Percentiles rank a stretch among this genome's conserved stretches.
These are phyloP conservation scores for Acacia pycnantha DNA, from an alignment of 331 rosid genomes.

Conservation along the genomic window DNA sequence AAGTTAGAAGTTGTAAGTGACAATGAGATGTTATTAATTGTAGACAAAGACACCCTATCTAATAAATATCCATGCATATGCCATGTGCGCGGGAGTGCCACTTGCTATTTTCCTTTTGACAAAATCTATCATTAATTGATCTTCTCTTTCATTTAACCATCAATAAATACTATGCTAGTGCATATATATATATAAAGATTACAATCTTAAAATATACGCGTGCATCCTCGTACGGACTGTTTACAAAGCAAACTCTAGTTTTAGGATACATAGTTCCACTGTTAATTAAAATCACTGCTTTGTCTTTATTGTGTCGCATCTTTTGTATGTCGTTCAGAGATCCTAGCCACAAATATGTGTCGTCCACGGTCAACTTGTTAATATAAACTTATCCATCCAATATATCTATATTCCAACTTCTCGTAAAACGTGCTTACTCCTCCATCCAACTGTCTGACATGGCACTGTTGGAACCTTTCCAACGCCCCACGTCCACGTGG, in stretches of 20 bases:
- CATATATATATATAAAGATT: not conserved
- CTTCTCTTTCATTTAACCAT: not conserved
- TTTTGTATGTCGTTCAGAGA: not conserved
- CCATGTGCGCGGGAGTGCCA: not conserved
- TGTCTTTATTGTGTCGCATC: not conserved
- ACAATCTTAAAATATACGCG: not conserved
- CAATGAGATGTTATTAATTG: not conserved
- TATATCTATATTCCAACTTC: not conserved
- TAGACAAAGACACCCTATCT: constrained; percentile 7
- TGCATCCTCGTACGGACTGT: not conserved
- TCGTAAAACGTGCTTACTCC: not conserved
- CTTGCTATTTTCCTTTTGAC: not conserved
- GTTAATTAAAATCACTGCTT: not conserved
- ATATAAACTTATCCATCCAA: constrained; percentile 5
- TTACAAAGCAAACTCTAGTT: not conserved
- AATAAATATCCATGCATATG: not conserved
- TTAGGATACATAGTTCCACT: not conserved
- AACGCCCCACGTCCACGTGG: not conserved
- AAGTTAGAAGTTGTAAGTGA: not conserved
- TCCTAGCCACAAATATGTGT: not conserved
- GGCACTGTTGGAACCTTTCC: constrained; percentile 23
- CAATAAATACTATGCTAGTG: too few relatives aligned
- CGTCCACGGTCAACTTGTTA: not conserved
- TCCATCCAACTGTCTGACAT: not conserved
- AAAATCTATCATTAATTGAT: not conserved